Base-by-base conservation (phyloP, 768 basidiomycete species). In the Amanita rubescens region DNA sequence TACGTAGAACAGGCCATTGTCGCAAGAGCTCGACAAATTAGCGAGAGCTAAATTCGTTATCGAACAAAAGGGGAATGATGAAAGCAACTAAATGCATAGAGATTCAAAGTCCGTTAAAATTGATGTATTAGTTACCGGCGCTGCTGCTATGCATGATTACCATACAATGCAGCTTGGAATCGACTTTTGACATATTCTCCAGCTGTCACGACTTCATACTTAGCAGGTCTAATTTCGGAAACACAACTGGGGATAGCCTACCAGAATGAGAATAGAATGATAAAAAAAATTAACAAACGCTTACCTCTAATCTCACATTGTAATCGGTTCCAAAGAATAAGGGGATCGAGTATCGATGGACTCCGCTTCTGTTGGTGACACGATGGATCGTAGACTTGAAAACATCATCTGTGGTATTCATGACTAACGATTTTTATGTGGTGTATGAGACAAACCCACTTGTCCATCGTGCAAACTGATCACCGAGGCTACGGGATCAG, bases 311-410 rank as follows among this genome's bases (percentile, higher is more conserved):
- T 51, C 70, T 72, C 4, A 93, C 88, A 57, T 94, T 79, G 62
- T 93, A 92, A 63, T 94, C 90, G 11, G 84, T 86, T 2, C 94
- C 92, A 58, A 94, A 93, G 71, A 96, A 95, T 24, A 94, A 71
- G 0, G 94, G 92, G 19, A 94, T 88, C 0, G 90, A 91, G 66
- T 89, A 94, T 24, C 94, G 78, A 17, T 74, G 70, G 25, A 74
- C 69, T 3, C 88, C 87, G 20, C 80, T 82, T 39, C 81, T 74
- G 59, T 94, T 93, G 58, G 90, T 76, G 1, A 85, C 94, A 41
- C 94, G 81, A 66, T 97, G 94, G 1, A 87, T 75, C 0, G 93
- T 94, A 0, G 90, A 93, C 60, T 89, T 90, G 78, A 94, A 95
- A 39, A 92, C 74, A 60, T 89, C 90, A 60, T 94, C 90, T 94